A percentile compares a stretch with the other conserved stretches of the same genome.
Evolutionary conservation across 495 filamentous ascomycete species (phyloP).

Genomic region (Haplographium delicatum): DNA sequence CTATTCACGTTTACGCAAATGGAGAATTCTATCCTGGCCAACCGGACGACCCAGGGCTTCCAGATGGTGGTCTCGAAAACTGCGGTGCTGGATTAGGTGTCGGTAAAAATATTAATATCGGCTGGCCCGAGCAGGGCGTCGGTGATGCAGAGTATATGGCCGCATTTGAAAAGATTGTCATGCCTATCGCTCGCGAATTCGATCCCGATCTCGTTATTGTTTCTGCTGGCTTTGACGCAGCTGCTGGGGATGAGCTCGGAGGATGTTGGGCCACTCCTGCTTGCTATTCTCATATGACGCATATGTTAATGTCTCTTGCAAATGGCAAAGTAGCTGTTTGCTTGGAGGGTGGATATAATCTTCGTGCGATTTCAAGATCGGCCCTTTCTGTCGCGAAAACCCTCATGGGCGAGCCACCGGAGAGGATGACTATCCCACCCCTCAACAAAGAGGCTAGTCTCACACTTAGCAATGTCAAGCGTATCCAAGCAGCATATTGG

Average conservation of each 20-base stretch:
- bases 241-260: constrained; percentile 85
- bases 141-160: constrained; percentile 95
- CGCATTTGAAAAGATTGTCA: constrained; percentile 94
- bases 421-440: constrained; percentile 49
- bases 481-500: constrained; percentile 53
- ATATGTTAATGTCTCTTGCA: constrained; percentile 97
- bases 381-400: constrained; percentile 87
- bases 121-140: constrained; percentile 89
- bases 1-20: constrained; percentile 80
- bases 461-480: constrained; percentile 45
- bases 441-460: constrained; percentile 44
- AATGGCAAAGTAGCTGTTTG: constrained; percentile 87
- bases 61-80: constrained; percentile 66
- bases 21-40: constrained; percentile 83
- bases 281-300: constrained; percentile 97
- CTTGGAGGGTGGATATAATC: constrained; percentile 93
- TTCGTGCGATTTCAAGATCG: constrained; percentile 84
- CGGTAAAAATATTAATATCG: constrained; percentile 93
- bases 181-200: constrained; percentile 93
- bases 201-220: constrained; percentile 93
- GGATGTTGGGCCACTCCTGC: constrained; percentile 85
- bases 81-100: constrained; percentile 69
- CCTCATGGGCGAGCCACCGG: constrained; percentile 91
- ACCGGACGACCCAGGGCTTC: constrained; percentile 49
- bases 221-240: constrained; percentile 94